Percentiles rank a stretch among this genome's conserved stretches.
phyloP scores from a whole-genome alignment of 2,329 filamentous ascomycete species.

The Neofusicoccum cordaticola region DNA sequence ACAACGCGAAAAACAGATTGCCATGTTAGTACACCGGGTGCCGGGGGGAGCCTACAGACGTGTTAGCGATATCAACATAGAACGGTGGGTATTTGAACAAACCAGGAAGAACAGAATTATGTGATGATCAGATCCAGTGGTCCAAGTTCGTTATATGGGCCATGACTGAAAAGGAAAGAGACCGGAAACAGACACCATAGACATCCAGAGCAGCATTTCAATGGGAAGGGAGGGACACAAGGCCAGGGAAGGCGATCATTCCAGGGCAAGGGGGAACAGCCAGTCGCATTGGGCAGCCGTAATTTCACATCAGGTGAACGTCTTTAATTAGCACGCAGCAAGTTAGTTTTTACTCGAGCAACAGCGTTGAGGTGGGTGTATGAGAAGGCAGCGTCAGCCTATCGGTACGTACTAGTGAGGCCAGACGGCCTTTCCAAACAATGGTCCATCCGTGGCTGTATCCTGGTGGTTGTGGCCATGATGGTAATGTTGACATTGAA shows the following conservation, averaged over 20 bases:
- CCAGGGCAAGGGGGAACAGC: background rate
- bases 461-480: conserved; percentile 1
- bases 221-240: too few relatives aligned
- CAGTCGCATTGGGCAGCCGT: conserved; percentile 7
- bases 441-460: background rate
- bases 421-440: conserved; percentile 15
- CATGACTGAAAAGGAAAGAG: background rate
- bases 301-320: conserved; percentile 3
- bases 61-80: background rate
- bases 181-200: background rate
- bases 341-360: conserved; percentile 17
- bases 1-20: conserved; percentile 26
- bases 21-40: conserved; percentile 31
- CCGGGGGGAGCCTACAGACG: background rate
- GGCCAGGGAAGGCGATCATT: background rate
- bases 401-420: conserved; percentile 19
- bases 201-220: too few relatives aligned
- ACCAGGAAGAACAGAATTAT: background rate
- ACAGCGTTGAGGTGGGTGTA: conserved; percentile 1
- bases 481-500: background rate
- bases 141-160: background rate
- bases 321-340: conserved; percentile 12
- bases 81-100: background rate
- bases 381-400: conserved; percentile 11
- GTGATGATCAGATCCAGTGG: too few relatives aligned